Base-by-base conservation (phyloP, 768 basidiomycete species). In the Heimioporus sp. region DNA sequence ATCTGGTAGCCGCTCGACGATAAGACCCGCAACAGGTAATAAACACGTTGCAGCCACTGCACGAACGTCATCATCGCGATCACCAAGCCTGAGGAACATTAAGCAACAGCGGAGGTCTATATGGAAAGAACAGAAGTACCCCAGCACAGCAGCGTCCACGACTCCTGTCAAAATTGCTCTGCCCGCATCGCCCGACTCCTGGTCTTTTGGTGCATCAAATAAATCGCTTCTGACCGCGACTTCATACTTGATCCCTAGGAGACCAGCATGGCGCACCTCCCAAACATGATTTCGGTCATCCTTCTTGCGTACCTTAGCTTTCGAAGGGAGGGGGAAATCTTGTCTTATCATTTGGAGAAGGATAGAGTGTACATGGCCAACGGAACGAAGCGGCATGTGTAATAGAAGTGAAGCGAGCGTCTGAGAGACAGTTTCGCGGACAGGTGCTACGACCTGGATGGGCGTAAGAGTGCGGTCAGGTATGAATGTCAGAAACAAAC, bases 211-310 rank as follows among this genome's bases (percentile, higher is more conserved):
- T 8, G 72, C 64, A 21, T 66, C 70, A 51, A 98, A 85, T 20
- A 98, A 72, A 65, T 97, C 93, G 48, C 78, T 83, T 57, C 93
- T 76, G 16, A 98, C 97, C 13, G 96, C 97, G 35, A 98, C 94
- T 68, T 98, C 92, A 67, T 98, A 98, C 75, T 98, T 98, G 68
- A 99, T 85, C 1, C 97, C 97, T 10, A 98, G 79, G 53, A 99
- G 73, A 28, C 97, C 97, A n/a, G 97, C 95, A 74, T 99, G 97
- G 49, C 96, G 80, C 45, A 99, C 88, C 70, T 98, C 92, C 97
- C 97, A 99, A 8, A 93, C 80, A 68, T 95, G 91, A 48, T 65
- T 71, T 41, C 59, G 71, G 73, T 59, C 74, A 43, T 63, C 66
- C 74, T 57, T 68, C 44, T 66, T 71, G 47, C 68, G 62, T 38